Base-by-base conservation (phyloP, 805 yeast genomes). In the Metschnikowia chrysomelidarum region DNA sequence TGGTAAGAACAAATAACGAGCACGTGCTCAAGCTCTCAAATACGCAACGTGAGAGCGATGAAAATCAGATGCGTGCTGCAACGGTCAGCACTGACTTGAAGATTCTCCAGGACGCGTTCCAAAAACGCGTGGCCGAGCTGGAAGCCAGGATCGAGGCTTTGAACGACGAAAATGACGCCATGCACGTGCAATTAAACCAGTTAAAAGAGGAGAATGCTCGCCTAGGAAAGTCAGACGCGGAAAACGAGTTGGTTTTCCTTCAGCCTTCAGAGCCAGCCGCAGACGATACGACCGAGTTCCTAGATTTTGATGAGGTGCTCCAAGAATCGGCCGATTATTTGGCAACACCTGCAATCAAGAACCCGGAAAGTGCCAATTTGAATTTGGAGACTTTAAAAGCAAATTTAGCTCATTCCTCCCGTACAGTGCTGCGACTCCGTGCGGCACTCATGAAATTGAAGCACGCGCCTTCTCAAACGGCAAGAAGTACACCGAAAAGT, bases 311-410 rank as follows among this genome's bases (percentile, higher is more conserved):
- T 28, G 50, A 59, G 16, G 49, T 64, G 19, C 45, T 67, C 19
- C 40, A 50, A 9, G 69, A 62, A 12, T 39, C 64, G 13, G 34
- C 38, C 4, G 34, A 32, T 11, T 34, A 29, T 15, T 30, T 30
- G 51, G 57, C 53, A 17, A 30, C 55, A 8, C 54, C 64, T 1
- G 38, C 40, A 13, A 32, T 47, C 1, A 25, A 16, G 11, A 69
- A 73, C 27, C 61, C 67, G 1, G 61, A 64, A 19, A 67, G 71
- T 38, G 57, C 68, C 2, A 71, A 65, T 9, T 59, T 83, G 27
- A 87, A 83, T 50, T 62, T 75, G 2, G 89, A 85, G 50, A 80
- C 88, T 1, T 59, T 83, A 44, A 69, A 73, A 43, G 71, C 82
- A 0, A 80, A 84, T 16, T 66, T 86, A 46, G 67, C 69, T 12